These are phyloP conservation scores for Magnusiomyces suaveolens DNA, from an alignment of 1,139 yeast genomes.

Conservation along the genomic window DNA sequence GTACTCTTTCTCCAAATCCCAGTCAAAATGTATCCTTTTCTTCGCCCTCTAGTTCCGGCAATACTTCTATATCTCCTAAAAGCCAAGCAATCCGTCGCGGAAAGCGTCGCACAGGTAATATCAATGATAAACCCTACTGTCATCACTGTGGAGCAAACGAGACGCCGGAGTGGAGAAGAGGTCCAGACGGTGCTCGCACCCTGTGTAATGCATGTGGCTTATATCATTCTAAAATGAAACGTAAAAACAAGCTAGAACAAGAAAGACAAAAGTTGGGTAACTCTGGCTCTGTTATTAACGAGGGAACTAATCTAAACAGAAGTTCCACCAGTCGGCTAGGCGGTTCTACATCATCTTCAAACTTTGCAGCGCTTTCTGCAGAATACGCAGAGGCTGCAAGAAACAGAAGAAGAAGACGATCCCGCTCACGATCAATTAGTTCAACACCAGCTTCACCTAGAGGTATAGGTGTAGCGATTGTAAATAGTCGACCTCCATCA, in stretches of 20 bases:
- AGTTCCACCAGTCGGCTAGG: not conserved
- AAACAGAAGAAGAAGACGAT: constrained; percentile 1
- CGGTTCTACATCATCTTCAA: not conserved
- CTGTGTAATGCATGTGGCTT: constrained; percentile 87
- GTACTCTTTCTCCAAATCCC: not conserved
- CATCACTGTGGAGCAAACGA: constrained; percentile 68
- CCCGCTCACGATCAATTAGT: constrained; percentile 1
- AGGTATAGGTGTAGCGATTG: not conserved
- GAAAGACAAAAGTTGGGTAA: not conserved
- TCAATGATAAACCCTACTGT: constrained; percentile 33
- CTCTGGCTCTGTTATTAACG: not conserved
- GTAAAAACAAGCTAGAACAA: not conserved
- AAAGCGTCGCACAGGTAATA: constrained; percentile 10
- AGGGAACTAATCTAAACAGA: not conserved
- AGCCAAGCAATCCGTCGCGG: not conserved
- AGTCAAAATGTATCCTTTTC: not conserved
- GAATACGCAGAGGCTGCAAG: constrained; percentile 1
- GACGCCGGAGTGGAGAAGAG: constrained; percentile 89
- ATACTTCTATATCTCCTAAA: not conserved
- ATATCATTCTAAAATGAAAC: constrained; percentile 55
- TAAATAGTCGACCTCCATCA: not conserved
- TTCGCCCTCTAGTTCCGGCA: not conserved
- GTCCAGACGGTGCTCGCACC: constrained; percentile 78
- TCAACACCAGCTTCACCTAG: not conserved
- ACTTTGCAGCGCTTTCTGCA: not conserved